Base-by-base conservation (phyloP, 106 monocot genomes). In the Ottelia alismoides region DNA sequence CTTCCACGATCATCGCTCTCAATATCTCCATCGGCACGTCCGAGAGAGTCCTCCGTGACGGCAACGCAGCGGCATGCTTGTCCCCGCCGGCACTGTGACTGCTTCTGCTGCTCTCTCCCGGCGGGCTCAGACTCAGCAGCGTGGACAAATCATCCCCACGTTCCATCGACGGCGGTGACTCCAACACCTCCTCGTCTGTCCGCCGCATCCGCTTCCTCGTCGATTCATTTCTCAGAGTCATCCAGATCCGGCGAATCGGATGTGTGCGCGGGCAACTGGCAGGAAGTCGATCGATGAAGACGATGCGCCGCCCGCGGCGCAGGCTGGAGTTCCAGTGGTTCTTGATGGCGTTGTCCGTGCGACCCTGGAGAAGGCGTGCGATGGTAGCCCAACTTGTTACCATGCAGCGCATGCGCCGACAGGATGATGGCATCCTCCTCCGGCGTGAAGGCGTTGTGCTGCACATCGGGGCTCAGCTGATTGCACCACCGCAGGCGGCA, bases 271-370 rank as follows among this genome's bases (percentile, higher is more conserved):
- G n/a, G n/a, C n/a, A n/a, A n/a, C n/a, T n/a, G n/a, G n/a, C n/a
- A n/a, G n/a, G 40, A 3, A 21, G 17, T 43, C 43, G 30, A 20
- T 17, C 53, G 28, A 27, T 2, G 53, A 28, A 1, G 27, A 27
- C 53, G 11, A 24, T 43, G 32, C 18, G 32, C 25, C 30, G 9
- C 3, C 32, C 61, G 46, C 71, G 55, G 32, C 53, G 49, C 18
- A 71, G 71, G 9, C 54, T 65, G 17, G 64, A 65, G 43, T 65
- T 55, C 64, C 64, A 65, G 63, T 71, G 71, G 57, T 71, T 71
- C 51, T 71, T 71, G 56, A 71, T 57, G 40, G 71, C 55, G 51
- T 71, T 71, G 63, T 71, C 71, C 28, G 71, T 63, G 4, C 71
- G 63, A 20, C 71, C 63, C 10, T 56, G 43, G 30, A 71, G 71